Conservation (phyloP, 2,329 filamentous ascomycete genomes). For the Hawksworthiomyces lignivorus region DNA sequence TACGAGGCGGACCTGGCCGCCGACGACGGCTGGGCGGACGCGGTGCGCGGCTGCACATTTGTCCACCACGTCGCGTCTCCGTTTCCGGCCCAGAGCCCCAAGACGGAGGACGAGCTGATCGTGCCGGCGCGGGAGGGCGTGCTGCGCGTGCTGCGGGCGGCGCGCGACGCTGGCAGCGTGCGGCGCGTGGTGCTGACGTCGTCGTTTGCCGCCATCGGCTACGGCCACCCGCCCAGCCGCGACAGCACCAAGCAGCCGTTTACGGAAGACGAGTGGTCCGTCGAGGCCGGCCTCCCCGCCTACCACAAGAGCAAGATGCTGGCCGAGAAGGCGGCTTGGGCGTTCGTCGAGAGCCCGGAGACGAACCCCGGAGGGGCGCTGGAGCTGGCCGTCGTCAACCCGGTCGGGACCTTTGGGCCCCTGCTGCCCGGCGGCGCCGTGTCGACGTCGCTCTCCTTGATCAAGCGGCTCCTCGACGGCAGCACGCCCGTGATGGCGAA, state of each 20-base stretch:
- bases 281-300: constrained; percentile 29
- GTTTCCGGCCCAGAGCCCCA: constrained; percentile 21
- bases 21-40: constrained; percentile 20
- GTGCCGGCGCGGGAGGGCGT: constrained; percentile 22
- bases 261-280: constrained; percentile 41
- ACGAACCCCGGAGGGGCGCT: constrained; percentile 32
- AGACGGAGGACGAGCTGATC: constrained; percentile 20
- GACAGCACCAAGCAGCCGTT: constrained; percentile 27
- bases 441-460: no score
- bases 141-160: constrained; percentile 17
- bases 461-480: constrained; percentile 1
- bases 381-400: constrained; percentile 24
- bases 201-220: constrained; percentile 8
- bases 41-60: constrained; percentile 21
- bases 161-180: constrained; percentile 19
- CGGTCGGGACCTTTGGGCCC: constrained; percentile 1
- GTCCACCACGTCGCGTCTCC: constrained; percentile 28
- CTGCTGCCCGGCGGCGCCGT: background rate
- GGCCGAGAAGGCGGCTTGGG: constrained; percentile 46
- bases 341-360: constrained; percentile 33
- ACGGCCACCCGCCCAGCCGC: constrained; percentile 11
- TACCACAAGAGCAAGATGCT: constrained; percentile 48
- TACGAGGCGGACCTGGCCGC: constrained; percentile 24
- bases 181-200: constrained; percentile 20
- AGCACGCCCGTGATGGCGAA: constrained; percentile 10